Evolutionary conservation across 345 rosid genomes (phyloP), one percentile per base, ranked within the genome.

Genomic region (Eucalyptus virginea): DNA sequence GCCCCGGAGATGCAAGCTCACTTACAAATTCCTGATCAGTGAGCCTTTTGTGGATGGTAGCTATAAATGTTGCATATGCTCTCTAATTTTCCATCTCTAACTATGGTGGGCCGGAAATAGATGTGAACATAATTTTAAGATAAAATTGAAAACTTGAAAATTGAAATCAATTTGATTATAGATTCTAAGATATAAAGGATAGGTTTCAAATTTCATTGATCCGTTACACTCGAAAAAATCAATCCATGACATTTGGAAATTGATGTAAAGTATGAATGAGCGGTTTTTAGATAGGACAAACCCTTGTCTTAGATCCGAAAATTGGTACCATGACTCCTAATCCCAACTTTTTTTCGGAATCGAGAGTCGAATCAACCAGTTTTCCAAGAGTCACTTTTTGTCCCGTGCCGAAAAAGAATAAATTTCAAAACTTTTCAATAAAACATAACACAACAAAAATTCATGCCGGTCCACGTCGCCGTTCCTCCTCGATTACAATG

Each of bases 201-300:
- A 52, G 2, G 24, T 52, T 52, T 52, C 1, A 19, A 0, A 52
- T 52, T 19, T 52, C 1, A 52, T 52, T 52, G 3, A 52, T 52
- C 11, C 1, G 11, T 52, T 52, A 1, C 5, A 52, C 24, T 0
- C 2, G 4, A 0, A 56, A 3, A 23, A 1, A 9, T 2, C 14
- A 1, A 56, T 56, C 1, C 12, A 24, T 56, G 6, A 56, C 5
- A 56, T 3, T 30, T 13, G 8, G 32, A 28, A 0, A 1, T 62
- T 30, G 9, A 65, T 2, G 37, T 65, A n/a, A 65, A n/a, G 37
- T n/a, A 65, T 8, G 19, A 65, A 9, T 15, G 37, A 15, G 4
- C 2, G 6, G 2, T 2, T 65, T 60, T 60, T 6, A 3, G 15
- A 28, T 3, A 5, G 8, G 32, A 30, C 4, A 0, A 15, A 16